Percentiles rank a stretch among this genome's conserved stretches.
phyloP scores from a whole-genome alignment of 352 stramenopile species.

The Phytophthora capsici region DNA sequence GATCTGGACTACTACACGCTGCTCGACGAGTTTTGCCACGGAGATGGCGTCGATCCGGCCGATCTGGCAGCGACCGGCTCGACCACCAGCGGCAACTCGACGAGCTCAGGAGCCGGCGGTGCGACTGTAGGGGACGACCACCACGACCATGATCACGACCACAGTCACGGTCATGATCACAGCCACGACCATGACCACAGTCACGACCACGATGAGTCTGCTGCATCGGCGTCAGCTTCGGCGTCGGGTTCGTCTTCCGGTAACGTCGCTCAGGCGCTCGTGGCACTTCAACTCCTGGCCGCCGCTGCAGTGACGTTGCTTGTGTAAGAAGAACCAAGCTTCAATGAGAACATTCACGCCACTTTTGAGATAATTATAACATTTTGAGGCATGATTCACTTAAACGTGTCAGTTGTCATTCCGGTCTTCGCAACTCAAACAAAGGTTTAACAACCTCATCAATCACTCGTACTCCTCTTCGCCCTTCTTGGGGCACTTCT shows the following conservation, averaged over 20 bases:
- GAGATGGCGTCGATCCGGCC: constrained; percentile 44
- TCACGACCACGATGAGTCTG: constrained; percentile 20
- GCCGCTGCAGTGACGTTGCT: constrained; percentile 57
- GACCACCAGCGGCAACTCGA: constrained; percentile 22
- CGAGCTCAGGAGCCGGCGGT: constrained; percentile 8
- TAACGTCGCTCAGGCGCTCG: constrained; percentile 12
- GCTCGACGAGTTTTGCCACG: constrained; percentile 54
- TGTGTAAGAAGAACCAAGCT: constrained; percentile 11
- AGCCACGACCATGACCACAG: constrained; percentile 16
- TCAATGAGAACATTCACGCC: too few relatives aligned
- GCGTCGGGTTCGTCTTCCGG: constrained; percentile 11
- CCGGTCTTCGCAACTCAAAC: not conserved
- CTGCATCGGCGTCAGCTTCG: not conserved
- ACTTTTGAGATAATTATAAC: not conserved
- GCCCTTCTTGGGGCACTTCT: constrained; percentile 16
- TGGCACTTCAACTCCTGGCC: constrained; percentile 12
- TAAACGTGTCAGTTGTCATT: too few relatives aligned
- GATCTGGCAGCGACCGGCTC: constrained; percentile 10
- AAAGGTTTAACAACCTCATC: not conserved
- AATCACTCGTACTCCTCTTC: not conserved
- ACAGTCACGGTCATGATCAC: constrained; percentile 5
- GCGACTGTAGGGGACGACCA: constrained; percentile 25
- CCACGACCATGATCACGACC: constrained; percentile 7
- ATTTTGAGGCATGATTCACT: not conserved
- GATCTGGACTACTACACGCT: constrained; percentile 46